Evolutionary conservation across 2,329 filamentous ascomycete species (phyloP).

Genomic region (Ophiocordyceps camponoti-rufipedis): DNA sequence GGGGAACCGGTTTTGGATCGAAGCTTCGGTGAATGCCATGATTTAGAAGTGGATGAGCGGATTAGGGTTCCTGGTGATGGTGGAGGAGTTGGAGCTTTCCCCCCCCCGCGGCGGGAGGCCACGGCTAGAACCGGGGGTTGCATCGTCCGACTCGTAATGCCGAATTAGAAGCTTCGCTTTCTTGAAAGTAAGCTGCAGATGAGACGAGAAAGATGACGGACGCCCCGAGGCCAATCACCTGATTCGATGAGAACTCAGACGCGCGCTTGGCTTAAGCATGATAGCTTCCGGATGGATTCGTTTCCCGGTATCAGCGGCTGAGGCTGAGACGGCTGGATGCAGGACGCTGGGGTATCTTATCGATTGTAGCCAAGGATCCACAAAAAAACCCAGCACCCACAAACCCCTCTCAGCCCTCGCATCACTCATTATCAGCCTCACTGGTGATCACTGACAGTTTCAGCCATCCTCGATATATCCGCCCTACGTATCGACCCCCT

Average conservation of each 20-base stretch:
- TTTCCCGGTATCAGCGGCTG: neutral
- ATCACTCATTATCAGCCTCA: neutral
- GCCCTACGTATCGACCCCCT: neutral
- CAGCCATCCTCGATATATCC: neutral
- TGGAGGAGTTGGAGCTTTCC: neutral
- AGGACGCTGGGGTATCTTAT: neutral
- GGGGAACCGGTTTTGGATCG: constrained; percentile 41
- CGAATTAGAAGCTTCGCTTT: too few relatives aligned
- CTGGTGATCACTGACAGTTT: too few relatives aligned
- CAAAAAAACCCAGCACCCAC: neutral
- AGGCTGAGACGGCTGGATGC: neutral
- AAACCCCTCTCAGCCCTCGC: neutral
- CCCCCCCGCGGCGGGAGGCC: neutral
- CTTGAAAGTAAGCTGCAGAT: too few relatives aligned
- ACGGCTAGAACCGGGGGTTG: neutral
- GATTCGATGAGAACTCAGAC: too few relatives aligned
- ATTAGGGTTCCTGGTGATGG: neutral
- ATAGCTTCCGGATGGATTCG: too few relatives aligned
- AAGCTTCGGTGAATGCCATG: neutral
- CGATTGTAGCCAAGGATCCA: neutral
- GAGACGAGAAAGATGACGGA: too few relatives aligned
- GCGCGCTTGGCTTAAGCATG: too few relatives aligned
- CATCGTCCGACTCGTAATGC: neutral
- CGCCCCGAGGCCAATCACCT: too few relatives aligned
- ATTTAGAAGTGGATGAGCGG: neutral